A percentile compares a stretch with the other conserved stretches of the same genome.
Evolutionary conservation across 495 filamentous ascomycete genomes (phyloP).

Genomic region (Lophiotrema nucula): DNA sequence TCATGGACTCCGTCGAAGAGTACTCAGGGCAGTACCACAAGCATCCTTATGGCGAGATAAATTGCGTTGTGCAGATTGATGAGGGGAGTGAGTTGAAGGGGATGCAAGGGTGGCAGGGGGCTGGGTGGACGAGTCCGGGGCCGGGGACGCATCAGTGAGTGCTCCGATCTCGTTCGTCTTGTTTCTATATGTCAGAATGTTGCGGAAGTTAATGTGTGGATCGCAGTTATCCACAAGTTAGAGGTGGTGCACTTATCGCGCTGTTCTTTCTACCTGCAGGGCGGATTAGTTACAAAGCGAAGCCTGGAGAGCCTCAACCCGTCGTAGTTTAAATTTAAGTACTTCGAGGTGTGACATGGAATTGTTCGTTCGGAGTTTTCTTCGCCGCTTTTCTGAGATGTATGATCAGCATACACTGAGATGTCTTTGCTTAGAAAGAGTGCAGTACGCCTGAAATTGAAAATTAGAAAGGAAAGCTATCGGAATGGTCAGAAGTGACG

Average conservation of each 20-base stretch:
- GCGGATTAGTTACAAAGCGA: constrained; percentile 45
- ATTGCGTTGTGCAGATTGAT: constrained; percentile 50
- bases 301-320: constrained; percentile 42
- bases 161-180: not conserved
- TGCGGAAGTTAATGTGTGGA: not conserved
- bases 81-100: constrained; percentile 44
- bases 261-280: constrained; percentile 49
- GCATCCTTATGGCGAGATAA: constrained; percentile 52
- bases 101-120: constrained; percentile 48
- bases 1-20: constrained; percentile 46
- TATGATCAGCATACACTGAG: no score
- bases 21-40: constrained; percentile 49
- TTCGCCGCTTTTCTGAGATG: no score
- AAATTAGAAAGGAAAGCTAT: no score
- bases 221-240: constrained; percentile 41
- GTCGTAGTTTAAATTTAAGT: not conserved
- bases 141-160: constrained; percentile 47
- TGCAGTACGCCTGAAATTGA: no score
- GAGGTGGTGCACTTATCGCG: constrained; percentile 43
- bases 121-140: constrained; percentile 48
- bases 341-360: no score
- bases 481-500: no score
- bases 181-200: not conserved
- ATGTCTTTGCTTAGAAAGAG: no score
- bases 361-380: no score